Evolutionary conservation across 2,329 filamentous ascomycete species (phyloP), one percentile per base, ranked within the genome.

Genomic region (Aspergillus sp.): DNA sequence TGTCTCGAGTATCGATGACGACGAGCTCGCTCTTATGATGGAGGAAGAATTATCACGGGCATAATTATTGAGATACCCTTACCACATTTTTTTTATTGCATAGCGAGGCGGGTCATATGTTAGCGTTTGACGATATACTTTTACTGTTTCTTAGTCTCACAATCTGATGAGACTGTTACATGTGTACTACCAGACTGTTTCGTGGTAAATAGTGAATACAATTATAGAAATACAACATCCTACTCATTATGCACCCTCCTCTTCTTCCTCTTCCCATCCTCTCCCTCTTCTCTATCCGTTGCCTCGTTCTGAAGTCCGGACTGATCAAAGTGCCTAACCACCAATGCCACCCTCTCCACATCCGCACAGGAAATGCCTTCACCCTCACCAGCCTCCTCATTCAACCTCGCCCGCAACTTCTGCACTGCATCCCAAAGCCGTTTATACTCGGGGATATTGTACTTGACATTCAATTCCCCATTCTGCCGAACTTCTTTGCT

Each of bases 361-460:
- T 75, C 70, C 9, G 57, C 40, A 55, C 67, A 65, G 2, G 70
- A 70, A 33, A 76, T 64, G 39, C 24, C 15, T 24, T 75, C 64
- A 2, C 21, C 48, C 43, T 33, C 45, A 3, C 17, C 35, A 33
- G 55, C 57, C n/a, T 9, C 24, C 4, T 33, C 47, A 2, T 50
- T 53, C 23, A 76, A 48, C 12, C 70, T 61, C 23, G 19, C 39
- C 17, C 57, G 59, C 17, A 77, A 40, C 23, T 55, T 52, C 45
- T 52, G 33, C 23, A 66, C 65, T 8, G 65, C 68, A 39, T 67
- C 57, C 68, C 72, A 76, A 6, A 76, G 52, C 45, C 63, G 45
- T 44, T 64, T 57, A 61, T 78, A 79, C 61, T 79, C 77, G 17
- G 67, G 62, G 46, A 73, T 48, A 49, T 69, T 75, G 59, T 79